Percentiles rank a stretch among this genome's conserved stretches.
Conservation (phyloP, 1,139 yeast species). For the Taphrina betulina region DNA sequence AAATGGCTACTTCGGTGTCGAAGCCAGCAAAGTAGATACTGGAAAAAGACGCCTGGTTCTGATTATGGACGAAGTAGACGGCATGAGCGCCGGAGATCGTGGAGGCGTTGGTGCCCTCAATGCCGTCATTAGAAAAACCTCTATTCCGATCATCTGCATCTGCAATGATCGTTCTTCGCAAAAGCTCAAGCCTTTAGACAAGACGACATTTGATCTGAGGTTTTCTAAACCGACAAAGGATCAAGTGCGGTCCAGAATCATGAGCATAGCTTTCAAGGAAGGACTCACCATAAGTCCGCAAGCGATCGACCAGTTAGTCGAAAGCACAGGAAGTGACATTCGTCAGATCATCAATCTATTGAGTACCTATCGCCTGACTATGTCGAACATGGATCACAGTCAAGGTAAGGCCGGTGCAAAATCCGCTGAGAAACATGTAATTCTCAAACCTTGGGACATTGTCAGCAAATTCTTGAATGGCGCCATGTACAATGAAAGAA, state of each 20-base stretch:
- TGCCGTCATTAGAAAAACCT: slow-evolving; percentile 77
- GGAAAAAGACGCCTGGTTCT: slow-evolving; percentile 64
- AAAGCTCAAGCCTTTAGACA: slow-evolving; percentile 93
- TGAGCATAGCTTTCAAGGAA: slow-evolving; percentile 89
- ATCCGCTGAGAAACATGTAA: slow-evolving; percentile 83
- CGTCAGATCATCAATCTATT: slow-evolving; percentile 89
- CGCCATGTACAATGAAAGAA: slow-evolving; percentile 56
- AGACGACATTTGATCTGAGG: slow-evolving; percentile 75
- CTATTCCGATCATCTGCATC: slow-evolving; percentile 82
- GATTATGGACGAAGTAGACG: slow-evolving; percentile 98
- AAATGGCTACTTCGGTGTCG: slow-evolving; percentile 64
- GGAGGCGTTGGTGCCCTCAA: slow-evolving; percentile 98
- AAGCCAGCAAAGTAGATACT: slow-evolving; percentile 42
- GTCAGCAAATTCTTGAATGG: slow-evolving; percentile 68
- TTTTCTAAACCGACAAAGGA: slow-evolving; percentile 86
- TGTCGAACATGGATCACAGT: slow-evolving; percentile 58
- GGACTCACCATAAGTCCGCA: slow-evolving; percentile 74
- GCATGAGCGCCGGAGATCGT: slow-evolving; percentile 98
- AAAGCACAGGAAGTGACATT: slow-evolving; percentile 84
- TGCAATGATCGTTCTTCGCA: slow-evolving; percentile 92
- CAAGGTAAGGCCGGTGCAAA: slow-evolving; percentile 49
- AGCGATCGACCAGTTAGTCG: slow-evolving; percentile 78
- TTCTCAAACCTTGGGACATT: slow-evolving; percentile 92
- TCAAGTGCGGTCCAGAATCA: slow-evolving; percentile 76
- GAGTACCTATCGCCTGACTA: slow-evolving; percentile 77